A percentile compares a stretch with the other conserved stretches of the same genome.
Evolutionary conservation across 495 filamentous ascomycete species (phyloP).

Genomic region (Penicillium chermesinum): DNA sequence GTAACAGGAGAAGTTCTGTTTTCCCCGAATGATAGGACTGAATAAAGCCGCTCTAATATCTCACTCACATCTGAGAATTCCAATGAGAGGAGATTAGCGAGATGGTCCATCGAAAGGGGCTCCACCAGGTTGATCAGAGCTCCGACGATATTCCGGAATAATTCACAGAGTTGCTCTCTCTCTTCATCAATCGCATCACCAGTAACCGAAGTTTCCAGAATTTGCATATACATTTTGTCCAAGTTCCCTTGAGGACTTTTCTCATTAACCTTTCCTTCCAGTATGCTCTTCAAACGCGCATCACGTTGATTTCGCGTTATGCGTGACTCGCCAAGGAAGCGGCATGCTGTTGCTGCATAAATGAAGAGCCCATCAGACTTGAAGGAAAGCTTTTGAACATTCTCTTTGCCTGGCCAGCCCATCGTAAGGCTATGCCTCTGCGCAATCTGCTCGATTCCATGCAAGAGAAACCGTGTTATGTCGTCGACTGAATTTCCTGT

Average conservation of each 20-base stretch:
- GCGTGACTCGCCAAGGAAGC: conserved; percentile 12
- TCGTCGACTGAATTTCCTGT: neutral
- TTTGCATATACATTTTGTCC: conserved; percentile 15
- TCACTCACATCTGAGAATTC: neutral
- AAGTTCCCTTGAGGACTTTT: conserved; percentile 2
- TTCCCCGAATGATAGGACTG: neutral
- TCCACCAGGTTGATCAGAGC: neutral
- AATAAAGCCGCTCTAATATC: neutral
- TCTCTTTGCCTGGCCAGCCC: neutral
- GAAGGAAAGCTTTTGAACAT: conserved; percentile 1
- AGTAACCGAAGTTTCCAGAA: conserved; percentile 12
- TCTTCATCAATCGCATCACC: neutral
- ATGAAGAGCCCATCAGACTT: conserved; percentile 21
- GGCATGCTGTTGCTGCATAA: conserved; percentile 21
- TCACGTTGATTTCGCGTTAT: neutral
- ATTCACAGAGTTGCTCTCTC: neutral
- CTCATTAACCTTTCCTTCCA: neutral
- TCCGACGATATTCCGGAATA: conserved; percentile 11
- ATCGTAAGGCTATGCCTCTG: neutral
- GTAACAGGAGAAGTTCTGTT: conserved; percentile 2
- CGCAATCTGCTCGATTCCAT: neutral
- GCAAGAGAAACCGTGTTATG: neutral
- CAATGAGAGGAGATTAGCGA: neutral
- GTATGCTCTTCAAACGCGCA: neutral
- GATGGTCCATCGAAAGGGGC: neutral